phyloP scores from a whole-genome alignment of 257 asterid species.

The Petunia secreta region DNA sequence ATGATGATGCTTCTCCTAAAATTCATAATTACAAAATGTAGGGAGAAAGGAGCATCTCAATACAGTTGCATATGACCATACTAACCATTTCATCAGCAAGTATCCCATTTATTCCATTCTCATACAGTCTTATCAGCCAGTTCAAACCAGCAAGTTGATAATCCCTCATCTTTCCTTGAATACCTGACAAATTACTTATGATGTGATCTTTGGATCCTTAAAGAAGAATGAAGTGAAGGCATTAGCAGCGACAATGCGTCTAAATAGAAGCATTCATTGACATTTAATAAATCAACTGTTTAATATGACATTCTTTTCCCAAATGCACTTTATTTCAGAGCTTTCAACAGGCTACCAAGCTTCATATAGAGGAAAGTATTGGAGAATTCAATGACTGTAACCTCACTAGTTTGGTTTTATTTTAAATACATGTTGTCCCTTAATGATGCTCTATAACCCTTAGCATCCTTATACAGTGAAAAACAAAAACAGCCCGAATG shows the following conservation, averaged over 20 bases:
- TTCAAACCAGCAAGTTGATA: conserved; percentile 98
- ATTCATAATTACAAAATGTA: too few species aligned
- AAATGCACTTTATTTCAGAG: neutral
- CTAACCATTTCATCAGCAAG: conserved; percentile 99
- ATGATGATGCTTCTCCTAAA: neutral
- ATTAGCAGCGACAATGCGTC: neutral
- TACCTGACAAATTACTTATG: conserved; percentile 55
- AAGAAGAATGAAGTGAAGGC: conserved; percentile 18
- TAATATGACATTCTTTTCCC: neutral
- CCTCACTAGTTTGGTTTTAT: neutral
- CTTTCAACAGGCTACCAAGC: conserved; percentile 1
- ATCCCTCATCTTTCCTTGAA: conserved; percentile 99
- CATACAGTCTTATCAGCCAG: conserved; percentile 95
- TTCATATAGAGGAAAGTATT: neutral
- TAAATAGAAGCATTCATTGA: neutral
- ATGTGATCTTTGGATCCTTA: neutral
- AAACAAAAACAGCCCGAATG: neutral
- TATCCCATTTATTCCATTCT: conserved; percentile 98
- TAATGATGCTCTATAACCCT: conserved; percentile 8
- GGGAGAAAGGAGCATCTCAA: conserved; percentile 21
- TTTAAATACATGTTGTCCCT: neutral
- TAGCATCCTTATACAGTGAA: conserved; percentile 13
- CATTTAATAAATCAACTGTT: neutral
- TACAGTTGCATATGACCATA: conserved; percentile 14
- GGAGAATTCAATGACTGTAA: conserved; percentile 7